Evolutionary conservation across 2,329 filamentous ascomycete genomes (phyloP).

Genomic region (Fusarium sambucinum): DNA sequence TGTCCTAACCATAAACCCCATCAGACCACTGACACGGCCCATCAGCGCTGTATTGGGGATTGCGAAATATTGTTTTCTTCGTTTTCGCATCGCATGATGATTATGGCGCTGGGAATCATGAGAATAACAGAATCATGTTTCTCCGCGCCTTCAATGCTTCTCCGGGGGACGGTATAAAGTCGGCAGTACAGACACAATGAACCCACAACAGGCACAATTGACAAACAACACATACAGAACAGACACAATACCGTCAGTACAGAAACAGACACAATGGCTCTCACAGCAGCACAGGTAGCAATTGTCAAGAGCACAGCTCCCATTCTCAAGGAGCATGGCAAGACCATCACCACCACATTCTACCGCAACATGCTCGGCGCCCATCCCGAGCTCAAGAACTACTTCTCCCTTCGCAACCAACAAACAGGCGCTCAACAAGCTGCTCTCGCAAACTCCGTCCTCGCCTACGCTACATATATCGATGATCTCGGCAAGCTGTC

Average conservation of each 20-base stretch:
- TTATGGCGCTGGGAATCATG: conserved; percentile 2
- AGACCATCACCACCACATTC: conserved; percentile 76
- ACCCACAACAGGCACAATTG: not conserved
- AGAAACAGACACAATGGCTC: conserved; percentile 54
- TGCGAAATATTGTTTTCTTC: conserved; percentile 7
- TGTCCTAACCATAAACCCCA: conserved; percentile 31
- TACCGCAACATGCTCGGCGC: conserved; percentile 76
- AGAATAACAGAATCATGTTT: conserved; percentile 38
- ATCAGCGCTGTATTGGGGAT: conserved; percentile 19
- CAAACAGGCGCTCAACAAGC: conserved; percentile 73
- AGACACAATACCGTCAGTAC: not conserved
- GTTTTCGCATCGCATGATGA: conserved; percentile 34
- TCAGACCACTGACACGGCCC: conserved; percentile 42
- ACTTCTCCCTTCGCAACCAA: conserved; percentile 80
- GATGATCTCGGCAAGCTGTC: conserved; percentile 73
- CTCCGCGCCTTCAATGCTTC: conserved; percentile 39
- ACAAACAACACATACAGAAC: not conserved
- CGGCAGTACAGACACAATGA: conserved; percentile 9
- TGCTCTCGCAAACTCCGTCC: conserved; percentile 76
- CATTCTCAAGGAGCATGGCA: conserved; percentile 75
- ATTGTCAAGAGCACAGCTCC: conserved; percentile 84
- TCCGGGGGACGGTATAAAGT: conserved; percentile 41
- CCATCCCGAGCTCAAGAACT: conserved; percentile 73
- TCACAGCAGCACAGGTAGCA: conserved; percentile 73
- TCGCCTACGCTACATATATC: conserved; percentile 79